These are phyloP conservation scores for Penicillium diatomitis DNA, from an alignment of 495 filamentous ascomycete species.

Conservation along the genomic window DNA sequence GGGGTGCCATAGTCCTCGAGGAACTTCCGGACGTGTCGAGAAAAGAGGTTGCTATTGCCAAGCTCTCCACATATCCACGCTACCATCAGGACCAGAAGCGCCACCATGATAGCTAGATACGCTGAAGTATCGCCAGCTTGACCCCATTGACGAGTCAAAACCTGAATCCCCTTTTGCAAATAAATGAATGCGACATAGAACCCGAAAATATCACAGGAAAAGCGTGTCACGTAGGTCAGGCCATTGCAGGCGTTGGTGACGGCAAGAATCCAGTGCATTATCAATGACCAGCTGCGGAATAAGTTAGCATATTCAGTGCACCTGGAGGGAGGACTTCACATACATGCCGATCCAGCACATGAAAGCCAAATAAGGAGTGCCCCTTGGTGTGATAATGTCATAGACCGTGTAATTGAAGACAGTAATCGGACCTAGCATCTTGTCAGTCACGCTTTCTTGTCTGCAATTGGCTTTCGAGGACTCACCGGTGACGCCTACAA, in stretches of 20 bases:
- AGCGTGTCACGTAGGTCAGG: conserved; percentile 71
- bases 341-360: conserved; percentile 79
- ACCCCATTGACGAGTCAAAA: conserved; percentile 56
- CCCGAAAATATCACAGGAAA: conserved; percentile 81
- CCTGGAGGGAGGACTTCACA: conserved; percentile 11
- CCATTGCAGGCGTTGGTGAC: conserved; percentile 75
- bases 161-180: conserved; percentile 75
- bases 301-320: conserved; percentile 3
- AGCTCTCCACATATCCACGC: conserved; percentile 64
- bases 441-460: background rate
- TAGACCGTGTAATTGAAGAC: conserved; percentile 86
- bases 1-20: conserved; percentile 79
- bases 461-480: background rate
- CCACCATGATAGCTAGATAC: conserved; percentile 65
- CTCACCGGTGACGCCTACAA: conserved; percentile 80
- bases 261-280: conserved; percentile 73
- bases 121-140: conserved; percentile 48
- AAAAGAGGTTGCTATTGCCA: conserved; percentile 61
- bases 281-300: conserved; percentile 54
- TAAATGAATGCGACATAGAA: conserved; percentile 87
- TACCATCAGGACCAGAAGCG: conserved; percentile 61
- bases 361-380: conserved; percentile 67
- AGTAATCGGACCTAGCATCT: conserved; percentile 60
- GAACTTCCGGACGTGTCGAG: conserved; percentile 62
- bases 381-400: conserved; percentile 63